phyloP scores from a whole-genome alignment of 2,329 filamentous ascomycete species.

The Diaporthe caulivora region DNA sequence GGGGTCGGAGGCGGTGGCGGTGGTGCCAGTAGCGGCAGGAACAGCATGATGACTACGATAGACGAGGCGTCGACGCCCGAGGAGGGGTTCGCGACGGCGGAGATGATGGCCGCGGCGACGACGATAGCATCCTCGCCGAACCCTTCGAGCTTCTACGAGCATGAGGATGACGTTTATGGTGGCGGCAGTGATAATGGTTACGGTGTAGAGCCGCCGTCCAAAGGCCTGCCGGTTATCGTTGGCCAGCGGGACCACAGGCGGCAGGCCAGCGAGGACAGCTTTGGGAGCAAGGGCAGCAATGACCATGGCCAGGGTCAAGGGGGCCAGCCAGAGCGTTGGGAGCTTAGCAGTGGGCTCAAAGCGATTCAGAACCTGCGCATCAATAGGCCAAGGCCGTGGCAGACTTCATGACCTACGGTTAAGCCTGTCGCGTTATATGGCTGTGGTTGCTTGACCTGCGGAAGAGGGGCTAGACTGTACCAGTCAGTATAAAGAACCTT shows the following conservation, averaged over 20 bases:
- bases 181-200: not conserved
- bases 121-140: constrained; percentile 2
- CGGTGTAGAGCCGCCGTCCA: not conserved
- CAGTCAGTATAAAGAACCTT: not conserved
- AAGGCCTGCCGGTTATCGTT: constrained; percentile 9
- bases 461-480: not conserved
- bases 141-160: constrained; percentile 13
- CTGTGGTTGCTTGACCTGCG: not conserved
- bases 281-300: constrained; percentile 11
- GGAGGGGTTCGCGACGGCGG: constrained; percentile 3
- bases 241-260: constrained; percentile 23
- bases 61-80: constrained; percentile 17
- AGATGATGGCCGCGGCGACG: not conserved
- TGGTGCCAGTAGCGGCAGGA: constrained; percentile 13
- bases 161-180: not conserved
- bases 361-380: constrained; percentile 31
- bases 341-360: constrained; percentile 13
- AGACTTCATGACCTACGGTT: not conserved
- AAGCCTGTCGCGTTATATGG: not conserved
- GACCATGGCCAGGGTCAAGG: not conserved
- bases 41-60: constrained; percentile 26
- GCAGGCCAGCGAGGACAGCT: constrained; percentile 18
- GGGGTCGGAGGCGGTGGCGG: not conserved
- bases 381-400: constrained; percentile 11
- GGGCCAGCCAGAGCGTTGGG: constrained; percentile 19